phyloP scores from a whole-genome alignment of 2,329 filamentous ascomycete species.

The Aspergillus fumigatus region DNA sequence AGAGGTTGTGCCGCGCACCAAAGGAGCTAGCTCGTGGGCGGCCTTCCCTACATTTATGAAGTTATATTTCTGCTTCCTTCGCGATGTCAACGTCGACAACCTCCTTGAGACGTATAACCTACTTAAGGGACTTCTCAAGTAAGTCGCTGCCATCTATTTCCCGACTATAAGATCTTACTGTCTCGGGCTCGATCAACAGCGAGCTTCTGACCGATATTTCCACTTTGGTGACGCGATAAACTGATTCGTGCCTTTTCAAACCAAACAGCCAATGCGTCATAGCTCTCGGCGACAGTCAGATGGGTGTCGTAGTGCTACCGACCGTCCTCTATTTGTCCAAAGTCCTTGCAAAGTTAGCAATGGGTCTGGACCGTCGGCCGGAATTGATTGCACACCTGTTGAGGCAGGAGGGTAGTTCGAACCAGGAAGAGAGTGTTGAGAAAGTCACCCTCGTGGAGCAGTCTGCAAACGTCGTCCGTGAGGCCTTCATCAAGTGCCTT shows the following conservation, averaged over 20 bases:
- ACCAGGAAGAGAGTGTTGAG: conserved; percentile 60
- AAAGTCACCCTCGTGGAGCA: conserved; percentile 78
- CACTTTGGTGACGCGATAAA: conserved; percentile 2
- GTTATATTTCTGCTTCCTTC: conserved; percentile 74
- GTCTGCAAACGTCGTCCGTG: conserved; percentile 82
- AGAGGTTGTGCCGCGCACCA: conserved; percentile 57
- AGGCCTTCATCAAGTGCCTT: conserved; percentile 85
- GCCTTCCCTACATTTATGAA: conserved; percentile 75
- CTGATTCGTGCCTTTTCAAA: conserved; percentile 1
- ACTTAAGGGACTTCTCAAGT: conserved; percentile 72
- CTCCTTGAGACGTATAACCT: conserved; percentile 69
- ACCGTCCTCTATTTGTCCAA: conserved; percentile 79
- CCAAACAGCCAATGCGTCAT: conserved; percentile 68
- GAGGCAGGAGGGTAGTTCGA: conserved; percentile 35
- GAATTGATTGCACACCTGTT: conserved; percentile 67
- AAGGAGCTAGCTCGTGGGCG: conserved; percentile 67
- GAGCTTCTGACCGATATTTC: not conserved
- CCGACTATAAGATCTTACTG: not conserved
- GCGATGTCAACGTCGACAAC: conserved; percentile 73
- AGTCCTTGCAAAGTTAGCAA: conserved; percentile 74
- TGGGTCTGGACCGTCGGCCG: conserved; percentile 75
- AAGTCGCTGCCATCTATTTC: conserved; percentile 32
- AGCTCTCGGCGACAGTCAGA: conserved; percentile 71
- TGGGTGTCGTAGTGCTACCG: conserved; percentile 76
- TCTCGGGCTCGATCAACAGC: not conserved